A percentile compares a stretch with the other conserved stretches of the same genome.
Conservation (phyloP, 495 filamentous ascomycete genomes). For the Neurospora sp. region DNA sequence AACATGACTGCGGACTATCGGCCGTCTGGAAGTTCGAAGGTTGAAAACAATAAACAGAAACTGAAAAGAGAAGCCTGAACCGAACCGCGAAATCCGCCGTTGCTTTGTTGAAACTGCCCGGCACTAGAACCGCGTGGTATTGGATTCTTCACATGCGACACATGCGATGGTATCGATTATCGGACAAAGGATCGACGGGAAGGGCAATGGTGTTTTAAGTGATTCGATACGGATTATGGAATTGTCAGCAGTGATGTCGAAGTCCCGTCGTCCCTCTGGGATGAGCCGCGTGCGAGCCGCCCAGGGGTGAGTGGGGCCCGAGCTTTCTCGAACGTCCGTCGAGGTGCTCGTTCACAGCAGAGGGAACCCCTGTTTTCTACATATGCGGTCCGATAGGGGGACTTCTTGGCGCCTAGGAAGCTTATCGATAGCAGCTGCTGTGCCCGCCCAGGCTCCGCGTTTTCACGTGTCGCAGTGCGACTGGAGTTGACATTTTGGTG, state of each 20-base stretch:
- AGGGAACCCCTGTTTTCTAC: neutral
- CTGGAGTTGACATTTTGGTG: neutral
- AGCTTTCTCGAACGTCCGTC: neutral
- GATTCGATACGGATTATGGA: neutral
- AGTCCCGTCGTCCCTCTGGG: neutral
- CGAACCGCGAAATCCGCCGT: neutral
- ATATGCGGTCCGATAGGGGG: neutral
- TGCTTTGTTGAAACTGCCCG: neutral
- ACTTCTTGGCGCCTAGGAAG: neutral
- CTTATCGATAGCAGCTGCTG: neutral
- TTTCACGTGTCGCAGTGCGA: neutral
- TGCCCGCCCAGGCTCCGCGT: neutral
- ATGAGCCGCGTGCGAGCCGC: neutral
- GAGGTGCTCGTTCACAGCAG: neutral
- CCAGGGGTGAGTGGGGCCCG: neutral
- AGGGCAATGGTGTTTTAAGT: neutral
- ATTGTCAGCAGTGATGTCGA: neutral
- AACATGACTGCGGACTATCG: conserved; percentile 39
- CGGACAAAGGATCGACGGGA: neutral
- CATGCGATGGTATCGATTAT: neutral
- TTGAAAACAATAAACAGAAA: neutral
- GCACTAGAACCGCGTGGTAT: neutral
- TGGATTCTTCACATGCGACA: neutral
- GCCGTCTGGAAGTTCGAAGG: too few species aligned
- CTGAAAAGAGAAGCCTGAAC: neutral